Percentiles rank a stretch among this genome's conserved stretches.
These are phyloP conservation scores for Stephania yunnanensis DNA, from an alignment of 164 flowering plant genomes.

Conservation along the genomic window DNA sequence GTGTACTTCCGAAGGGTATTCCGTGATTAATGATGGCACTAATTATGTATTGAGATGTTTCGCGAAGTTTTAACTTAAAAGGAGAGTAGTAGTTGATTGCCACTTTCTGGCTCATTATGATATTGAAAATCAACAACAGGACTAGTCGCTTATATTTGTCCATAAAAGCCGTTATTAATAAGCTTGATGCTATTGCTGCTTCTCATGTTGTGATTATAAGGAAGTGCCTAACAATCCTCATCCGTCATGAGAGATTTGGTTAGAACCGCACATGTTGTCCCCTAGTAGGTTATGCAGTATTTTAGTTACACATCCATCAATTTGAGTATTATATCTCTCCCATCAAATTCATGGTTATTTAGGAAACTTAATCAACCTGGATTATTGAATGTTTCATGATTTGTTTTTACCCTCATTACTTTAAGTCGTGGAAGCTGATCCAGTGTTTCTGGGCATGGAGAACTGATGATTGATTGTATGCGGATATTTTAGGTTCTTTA, in stretches of 20 bases:
- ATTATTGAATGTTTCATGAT: not conserved
- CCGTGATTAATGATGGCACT: not conserved
- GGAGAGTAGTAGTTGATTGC: not conserved
- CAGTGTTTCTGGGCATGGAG: not conserved
- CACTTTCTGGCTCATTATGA: not conserved
- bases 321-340: not conserved
- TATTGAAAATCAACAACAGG: not conserved
- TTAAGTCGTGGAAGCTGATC: not conserved
- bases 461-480: not conserved
- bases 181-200: not conserved
- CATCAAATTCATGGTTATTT: not conserved
- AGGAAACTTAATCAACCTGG: not conserved
- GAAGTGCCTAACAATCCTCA: not conserved
- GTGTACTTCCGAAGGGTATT: not conserved
- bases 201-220: not conserved
- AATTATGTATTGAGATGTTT: not conserved
- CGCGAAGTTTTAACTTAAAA: not conserved
- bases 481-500: not conserved
- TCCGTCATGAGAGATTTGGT: not conserved
- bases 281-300: not conserved
- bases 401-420: not conserved
- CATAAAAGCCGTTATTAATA: not conserved
- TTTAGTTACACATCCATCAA: not conserved
- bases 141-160: not conserved
- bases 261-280: not conserved